Evolutionary conservation across 2,329 filamentous ascomycete species (phyloP).

Genomic region (Arthroderma uncinatum): DNA sequence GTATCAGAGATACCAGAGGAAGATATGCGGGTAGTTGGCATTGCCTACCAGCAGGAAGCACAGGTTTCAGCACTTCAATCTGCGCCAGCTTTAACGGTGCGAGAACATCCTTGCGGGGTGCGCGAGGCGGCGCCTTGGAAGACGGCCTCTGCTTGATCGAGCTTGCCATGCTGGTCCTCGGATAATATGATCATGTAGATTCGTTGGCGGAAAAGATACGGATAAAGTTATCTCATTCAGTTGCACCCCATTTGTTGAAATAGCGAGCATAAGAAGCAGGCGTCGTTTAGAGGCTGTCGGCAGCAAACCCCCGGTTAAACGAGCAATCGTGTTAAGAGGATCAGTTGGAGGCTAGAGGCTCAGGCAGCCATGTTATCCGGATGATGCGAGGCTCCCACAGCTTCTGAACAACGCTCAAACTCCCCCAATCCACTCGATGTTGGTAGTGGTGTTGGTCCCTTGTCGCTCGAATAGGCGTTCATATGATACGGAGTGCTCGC

Average conservation of each 20-base stretch:
- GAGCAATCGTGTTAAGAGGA: background rate
- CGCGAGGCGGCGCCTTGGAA: constrained; percentile 22
- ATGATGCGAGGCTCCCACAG: background rate
- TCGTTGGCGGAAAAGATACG: background rate
- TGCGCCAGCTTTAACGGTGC: constrained; percentile 67
- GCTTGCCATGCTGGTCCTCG: background rate
- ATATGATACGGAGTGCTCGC: too few species aligned
- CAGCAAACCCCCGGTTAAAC: background rate
- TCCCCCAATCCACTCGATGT: background rate
- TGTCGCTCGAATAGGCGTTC: too few species aligned
- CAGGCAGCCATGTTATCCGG: background rate
- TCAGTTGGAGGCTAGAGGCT: background rate
- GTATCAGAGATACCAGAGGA: background rate
- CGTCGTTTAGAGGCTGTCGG: background rate
- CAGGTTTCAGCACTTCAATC: constrained; percentile 66
- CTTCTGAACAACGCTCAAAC: background rate
- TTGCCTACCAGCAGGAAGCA: constrained; percentile 64
- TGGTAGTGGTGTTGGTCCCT: background rate
- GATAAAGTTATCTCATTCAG: background rate
- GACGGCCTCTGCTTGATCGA: constrained; percentile 13
- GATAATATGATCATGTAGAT: background rate
- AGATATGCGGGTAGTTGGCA: background rate
- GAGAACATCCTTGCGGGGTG: constrained; percentile 48
- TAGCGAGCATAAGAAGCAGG: background rate
- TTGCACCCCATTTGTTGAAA: background rate